phyloP scores from a whole-genome alignment of 495 filamentous ascomycete species.

The Parmelia sp. region DNA sequence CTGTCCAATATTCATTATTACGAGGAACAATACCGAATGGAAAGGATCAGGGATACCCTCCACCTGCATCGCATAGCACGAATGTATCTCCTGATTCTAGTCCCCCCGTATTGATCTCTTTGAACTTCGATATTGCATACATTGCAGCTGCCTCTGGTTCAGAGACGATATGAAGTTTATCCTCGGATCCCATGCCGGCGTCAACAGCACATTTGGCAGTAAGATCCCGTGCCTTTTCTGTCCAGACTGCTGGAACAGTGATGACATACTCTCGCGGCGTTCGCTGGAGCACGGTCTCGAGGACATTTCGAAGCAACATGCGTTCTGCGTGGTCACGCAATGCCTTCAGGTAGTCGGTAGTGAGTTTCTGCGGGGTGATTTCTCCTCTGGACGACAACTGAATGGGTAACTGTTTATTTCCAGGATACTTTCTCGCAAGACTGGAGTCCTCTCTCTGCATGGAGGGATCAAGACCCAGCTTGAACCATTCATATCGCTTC shows the following conservation, averaged over 20 bases:
- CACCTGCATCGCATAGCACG: too few relatives aligned
- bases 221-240: constrained; percentile 59
- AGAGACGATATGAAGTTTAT: too few relatives aligned
- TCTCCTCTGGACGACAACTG: neutral
- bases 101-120: too few relatives aligned
- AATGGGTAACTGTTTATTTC: constrained; percentile 30
- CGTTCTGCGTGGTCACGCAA: too few relatives aligned
- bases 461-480: constrained; percentile 37
- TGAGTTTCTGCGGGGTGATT: constrained; percentile 49
- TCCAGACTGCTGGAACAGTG: constrained; percentile 58
- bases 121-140: too few relatives aligned
- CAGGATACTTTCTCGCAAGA: constrained; percentile 21
- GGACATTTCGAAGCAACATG: constrained; percentile 38
- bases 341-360: constrained; percentile 57
- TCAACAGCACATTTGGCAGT: constrained; percentile 55
- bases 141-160: too few relatives aligned
- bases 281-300: constrained; percentile 54
- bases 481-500: constrained; percentile 47
- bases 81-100: too few relatives aligned
- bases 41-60: too few relatives aligned
- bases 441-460: constrained; percentile 13
- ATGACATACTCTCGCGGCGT: constrained; percentile 57
- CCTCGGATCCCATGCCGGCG: too few relatives aligned
- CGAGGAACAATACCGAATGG: too few relatives aligned
- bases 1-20: too few relatives aligned